These are phyloP conservation scores for Hymenochaete sp. DNA, from an alignment of 1,284 basidiomycete species.

Conservation along the genomic window DNA sequence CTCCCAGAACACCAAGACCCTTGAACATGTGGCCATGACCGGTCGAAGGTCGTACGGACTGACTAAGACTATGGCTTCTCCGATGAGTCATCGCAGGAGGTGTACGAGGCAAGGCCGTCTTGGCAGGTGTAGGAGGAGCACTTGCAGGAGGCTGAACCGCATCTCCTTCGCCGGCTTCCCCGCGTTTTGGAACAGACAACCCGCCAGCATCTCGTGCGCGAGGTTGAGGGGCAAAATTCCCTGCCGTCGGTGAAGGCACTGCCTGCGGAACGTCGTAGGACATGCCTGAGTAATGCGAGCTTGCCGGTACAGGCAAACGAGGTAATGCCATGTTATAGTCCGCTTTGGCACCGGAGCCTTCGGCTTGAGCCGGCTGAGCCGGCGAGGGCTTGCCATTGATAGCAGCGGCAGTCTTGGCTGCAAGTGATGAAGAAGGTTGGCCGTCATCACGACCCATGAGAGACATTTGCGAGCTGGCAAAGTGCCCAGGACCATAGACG, in stretches of 20 bases:
- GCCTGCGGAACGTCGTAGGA: conserved; percentile 48
- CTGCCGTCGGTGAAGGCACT: conserved; percentile 43
- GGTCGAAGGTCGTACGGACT: conserved; percentile 49
- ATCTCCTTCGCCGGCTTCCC: neutral
- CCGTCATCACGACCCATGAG: conserved; percentile 24
- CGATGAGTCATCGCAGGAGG: conserved; percentile 61
- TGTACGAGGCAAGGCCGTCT: conserved; percentile 41
- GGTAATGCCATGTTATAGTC: conserved; percentile 81
- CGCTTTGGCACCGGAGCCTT: conserved; percentile 32
- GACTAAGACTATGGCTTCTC: conserved; percentile 69
- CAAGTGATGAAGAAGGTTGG: conserved; percentile 9
- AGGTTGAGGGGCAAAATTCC: conserved; percentile 48
- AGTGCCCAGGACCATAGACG: conserved; percentile 89
- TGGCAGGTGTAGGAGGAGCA: conserved; percentile 29
- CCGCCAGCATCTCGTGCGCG: conserved; percentile 42
- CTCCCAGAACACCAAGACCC: conserved; percentile 28
- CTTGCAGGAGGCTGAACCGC: conserved; percentile 26
- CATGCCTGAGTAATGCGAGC: conserved; percentile 67
- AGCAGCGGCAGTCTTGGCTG: conserved; percentile 7
- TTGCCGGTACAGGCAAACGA: conserved; percentile 71
- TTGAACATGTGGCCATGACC: conserved; percentile 26
- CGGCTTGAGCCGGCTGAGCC: neutral
- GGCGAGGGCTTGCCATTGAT: conserved; percentile 11
- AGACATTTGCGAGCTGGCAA: conserved; percentile 82
- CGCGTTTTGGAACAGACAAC: conserved; percentile 22